Evolutionary conservation across 257 asterid species (phyloP), one percentile per base, ranked within the genome.

Genomic region (Solanum dulcamara): DNA sequence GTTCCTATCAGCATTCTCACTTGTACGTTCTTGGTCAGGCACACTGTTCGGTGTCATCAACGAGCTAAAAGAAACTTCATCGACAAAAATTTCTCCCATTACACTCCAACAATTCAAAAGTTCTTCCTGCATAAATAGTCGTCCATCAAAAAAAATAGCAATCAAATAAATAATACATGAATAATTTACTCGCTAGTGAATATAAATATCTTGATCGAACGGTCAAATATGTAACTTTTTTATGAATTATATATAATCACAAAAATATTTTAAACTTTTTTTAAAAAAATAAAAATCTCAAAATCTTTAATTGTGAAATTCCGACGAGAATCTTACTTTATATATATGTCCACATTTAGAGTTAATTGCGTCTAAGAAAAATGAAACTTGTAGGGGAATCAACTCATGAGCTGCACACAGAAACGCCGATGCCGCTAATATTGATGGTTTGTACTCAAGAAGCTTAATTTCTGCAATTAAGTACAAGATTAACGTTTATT

Each of bases 351-450:
- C 90, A 44, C 90, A 86, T 6, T 88, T 84, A 40, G 87, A 89
- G n/a, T 15, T 7, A 83, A 93, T 84, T 55, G 81, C 84, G 46
- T 64, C 80, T 66, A 44, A 11, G 80, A 88, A 89, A n/a, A 89
- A 89, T 20, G 91, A 48, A 67, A 88, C 62, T 26, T 85, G 44
- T 22, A 24, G 59, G 22, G 93, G 92, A 85, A 86, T 80, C 68
- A 90, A 86, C 59, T 90, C 91, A 1, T 81, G 89, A 86, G 88
- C 53, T 15, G 92, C 93, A 42, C 90, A 85, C 42, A 93, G 92
- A 44, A 91, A 83, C 26, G 93, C 93, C 10, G 94, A 91, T 84
- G 93, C 92, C 64, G 93, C 90, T 11, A 91, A 81, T 77, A 74
- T 50, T 5, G 96, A 93, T 46, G 94, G 94, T 74, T 89, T 89